Base-by-base conservation (phyloP, 202 grass and related monocot genomes). In the Carex arenaria region DNA sequence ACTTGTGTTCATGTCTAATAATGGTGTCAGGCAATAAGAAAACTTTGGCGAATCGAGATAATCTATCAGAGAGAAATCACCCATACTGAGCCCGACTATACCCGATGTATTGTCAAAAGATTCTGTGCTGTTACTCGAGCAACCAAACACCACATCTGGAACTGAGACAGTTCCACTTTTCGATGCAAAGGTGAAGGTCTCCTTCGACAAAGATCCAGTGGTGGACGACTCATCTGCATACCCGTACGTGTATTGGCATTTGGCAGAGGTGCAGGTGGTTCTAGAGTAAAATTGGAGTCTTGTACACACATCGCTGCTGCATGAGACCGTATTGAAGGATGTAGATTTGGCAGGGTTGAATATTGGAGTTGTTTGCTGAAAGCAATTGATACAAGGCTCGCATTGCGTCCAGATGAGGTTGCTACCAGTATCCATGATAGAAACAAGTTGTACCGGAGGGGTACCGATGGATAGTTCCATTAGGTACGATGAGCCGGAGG, bases 361-460 rank as follows among this genome's bases (percentile, higher is more conserved):
- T 52, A 85, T 63, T 3, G 83, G 83, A 53, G 83, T 85, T 30
- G 83, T 43, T 53, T 85, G 83, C 18, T 59, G 0, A 42, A 77
- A 78, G 70, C 83, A 85, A 20, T 49, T 20, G 28, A 34, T 53
- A 72, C 83, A 85, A 0, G 83, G 83, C 32, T 64, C 20, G 22
- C 83, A 85, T 51, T 85, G 83, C 6, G 71, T 85, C 83, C 83
- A 85, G 9, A 76, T 85, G 55, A 85, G 83, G 20, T 85, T 57
- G 59, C 83, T 85, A 30, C 83, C 83, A 13, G 83, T 85, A 57
- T 85, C 83, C 67, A 77, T 77, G 57, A 76, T 77, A 13, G 83
- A 63, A 18, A 30, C 13, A 64, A 85, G 83, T 62, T 13, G 72
- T 60, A 85, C 54, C 1, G 38, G 71, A 74, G 83, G 71, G 18